Base-by-base conservation (phyloP, 2,329 filamentous ascomycete species). In the Sporothrix brasiliensis region DNA sequence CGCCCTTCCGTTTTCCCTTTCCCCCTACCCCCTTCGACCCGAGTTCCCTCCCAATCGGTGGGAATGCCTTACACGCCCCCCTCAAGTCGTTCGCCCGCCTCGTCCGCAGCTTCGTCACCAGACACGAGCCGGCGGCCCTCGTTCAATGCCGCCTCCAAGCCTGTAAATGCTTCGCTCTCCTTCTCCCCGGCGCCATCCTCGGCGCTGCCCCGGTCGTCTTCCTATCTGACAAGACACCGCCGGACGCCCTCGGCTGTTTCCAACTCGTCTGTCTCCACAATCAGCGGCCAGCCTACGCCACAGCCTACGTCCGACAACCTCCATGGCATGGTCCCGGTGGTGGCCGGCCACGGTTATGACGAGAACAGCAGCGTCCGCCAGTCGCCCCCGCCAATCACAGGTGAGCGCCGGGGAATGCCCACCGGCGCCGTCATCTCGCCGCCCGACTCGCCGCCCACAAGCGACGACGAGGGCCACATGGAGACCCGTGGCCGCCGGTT, bases 1-100 rank as follows among this genome's bases (percentile, higher is more conserved):
- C 49, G 34, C 27, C 60, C 44, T 58, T 60, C 69, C 54, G 34
- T 34, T n/a, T n/a, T 21, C 60, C 41, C 50, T 34, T 14, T 41
- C 13, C 34, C 47, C 34, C n/a, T 69, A 49, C n/a, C 50, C 41
- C 50, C 60, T 27, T 4, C 11, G 5, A 4, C 4, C 41, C 30
- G 13, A 24, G 49, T 58, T 47, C 58, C 73, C 73, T 70, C 76
- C 73, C 75, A 74, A 76, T 74, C 74, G 69, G 76, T 79, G 79
- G 83, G 86, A 83, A 95, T 95, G 92, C 92, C 92, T 88, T 95
- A 95, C 84, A 95, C 92, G 80, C 92, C 92, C 72, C 92, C 92
- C 73, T 88, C 89, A 76, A 87, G 87, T 78, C 83, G 85, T 78
- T 89, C 88, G 72, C 87, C 88, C 77, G 83, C 87, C 75, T 83